Evolutionary conservation across 768 basidiomycete genomes (phyloP).

Genomic region (Mycena indigotica): DNA sequence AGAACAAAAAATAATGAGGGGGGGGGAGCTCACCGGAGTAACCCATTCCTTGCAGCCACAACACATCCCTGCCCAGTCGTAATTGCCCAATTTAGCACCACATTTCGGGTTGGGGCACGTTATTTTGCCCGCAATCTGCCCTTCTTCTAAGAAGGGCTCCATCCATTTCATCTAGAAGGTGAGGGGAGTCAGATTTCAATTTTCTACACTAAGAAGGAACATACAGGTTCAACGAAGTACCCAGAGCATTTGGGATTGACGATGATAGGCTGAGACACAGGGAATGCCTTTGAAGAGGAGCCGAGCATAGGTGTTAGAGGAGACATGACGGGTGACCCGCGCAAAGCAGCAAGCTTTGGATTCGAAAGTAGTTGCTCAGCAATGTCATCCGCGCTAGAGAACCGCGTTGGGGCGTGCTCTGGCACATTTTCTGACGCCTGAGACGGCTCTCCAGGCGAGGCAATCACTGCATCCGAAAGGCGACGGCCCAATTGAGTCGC

Average conservation of each 20-base stretch:
- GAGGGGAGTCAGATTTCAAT: neutral
- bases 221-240: conserved; percentile 94
- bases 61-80: conserved; percentile 93
- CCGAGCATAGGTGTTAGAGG: conserved; percentile 25
- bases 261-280: conserved; percentile 65
- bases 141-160: conserved; percentile 77
- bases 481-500: conserved; percentile 43
- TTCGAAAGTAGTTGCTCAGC: conserved; percentile 45
- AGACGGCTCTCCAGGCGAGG: conserved; percentile 25
- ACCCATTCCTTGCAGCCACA: conserved; percentile 95
- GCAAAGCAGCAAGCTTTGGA: conserved; percentile 45
- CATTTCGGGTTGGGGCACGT: conserved; percentile 92
- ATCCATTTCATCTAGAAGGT: conserved; percentile 92
- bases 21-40: conserved; percentile 74
- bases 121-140: conserved; percentile 85
- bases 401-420: conserved; percentile 29
- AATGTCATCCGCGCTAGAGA: conserved; percentile 41
- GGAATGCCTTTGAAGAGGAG: conserved; percentile 30
- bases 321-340: conserved; percentile 24
- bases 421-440: conserved; percentile 7
- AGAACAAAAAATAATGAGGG: neutral
- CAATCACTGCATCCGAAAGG: conserved; percentile 45
- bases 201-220: conserved; percentile 35
- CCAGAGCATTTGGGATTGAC: conserved; percentile 87
- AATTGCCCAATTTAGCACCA: conserved; percentile 88